Evolutionary conservation across 495 filamentous ascomycete species (phyloP).

Genomic region (Hypoxylon subgilvum): DNA sequence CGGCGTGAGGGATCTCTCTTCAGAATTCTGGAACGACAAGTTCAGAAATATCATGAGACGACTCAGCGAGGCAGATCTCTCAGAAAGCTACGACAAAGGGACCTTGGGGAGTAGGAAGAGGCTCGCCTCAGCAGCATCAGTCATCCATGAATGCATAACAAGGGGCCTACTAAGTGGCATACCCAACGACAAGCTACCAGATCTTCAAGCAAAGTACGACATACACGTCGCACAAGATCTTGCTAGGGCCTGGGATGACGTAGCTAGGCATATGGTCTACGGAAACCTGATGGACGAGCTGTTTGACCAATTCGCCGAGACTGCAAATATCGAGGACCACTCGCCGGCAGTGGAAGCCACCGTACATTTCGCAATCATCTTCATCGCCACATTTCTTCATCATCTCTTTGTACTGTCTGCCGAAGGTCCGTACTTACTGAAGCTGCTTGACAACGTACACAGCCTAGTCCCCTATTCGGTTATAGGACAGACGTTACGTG

Average conservation of each 20-base stretch:
- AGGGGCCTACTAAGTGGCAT: constrained; percentile 62
- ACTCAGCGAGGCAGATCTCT: constrained; percentile 64
- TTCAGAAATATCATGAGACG: constrained; percentile 55
- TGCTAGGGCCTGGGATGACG: constrained; percentile 61
- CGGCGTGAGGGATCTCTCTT: constrained; percentile 60
- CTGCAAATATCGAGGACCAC: constrained; percentile 62
- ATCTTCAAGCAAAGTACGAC: constrained; percentile 57
- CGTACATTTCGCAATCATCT: constrained; percentile 63
- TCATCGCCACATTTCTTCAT: constrained; percentile 68
- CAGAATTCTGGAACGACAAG: constrained; percentile 62
- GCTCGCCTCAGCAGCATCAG: constrained; percentile 66
- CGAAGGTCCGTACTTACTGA: constrained; percentile 66
- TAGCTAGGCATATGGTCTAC: constrained; percentile 62
- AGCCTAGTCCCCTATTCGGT: constrained; percentile 65
- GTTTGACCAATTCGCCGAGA: constrained; percentile 59
- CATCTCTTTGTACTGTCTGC: constrained; percentile 67
- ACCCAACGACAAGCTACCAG: constrained; percentile 39
- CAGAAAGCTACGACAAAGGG: constrained; percentile 74
- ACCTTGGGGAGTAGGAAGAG: constrained; percentile 67
- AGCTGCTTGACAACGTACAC: constrained; percentile 62
- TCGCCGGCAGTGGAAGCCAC: constrained; percentile 60
- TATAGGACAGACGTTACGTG: constrained; percentile 65
- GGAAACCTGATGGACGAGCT: constrained; percentile 64
- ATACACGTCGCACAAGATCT: constrained; percentile 59
- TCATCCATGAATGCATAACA: constrained; percentile 64